Evolutionary conservation across 495 filamentous ascomycete genomes (phyloP), one percentile per base, ranked within the genome.

Genomic region (Xylaria curta): DNA sequence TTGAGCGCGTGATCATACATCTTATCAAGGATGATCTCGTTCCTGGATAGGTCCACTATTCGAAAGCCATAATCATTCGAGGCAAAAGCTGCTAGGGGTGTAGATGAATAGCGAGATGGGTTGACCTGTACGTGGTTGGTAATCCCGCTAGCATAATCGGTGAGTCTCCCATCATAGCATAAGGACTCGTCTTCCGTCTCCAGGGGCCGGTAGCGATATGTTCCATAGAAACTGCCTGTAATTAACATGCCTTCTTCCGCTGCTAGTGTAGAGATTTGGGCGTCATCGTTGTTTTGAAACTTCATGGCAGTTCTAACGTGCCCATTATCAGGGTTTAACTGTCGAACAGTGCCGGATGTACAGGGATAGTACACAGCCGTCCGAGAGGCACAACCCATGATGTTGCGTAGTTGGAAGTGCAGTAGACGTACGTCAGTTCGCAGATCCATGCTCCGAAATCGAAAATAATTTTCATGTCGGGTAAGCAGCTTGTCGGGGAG

Each of bases 381-480:
- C 53, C 91, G 90, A 12, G 91, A 92, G 21, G 89, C 87, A 61
- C 90, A 87, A 3, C 90, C 90, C 70, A 98, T 85, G 1, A 96
- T 81, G 78, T 97, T 95, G 60, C 95, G 92, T 19, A 98, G 87
- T 75, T 98, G 95, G 75, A 97, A 97, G 80, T 98, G 95, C 46
- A 91, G 84, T 31, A 95, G 82, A 36, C 87, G 86, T 24, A 92
- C 87, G 53, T 89, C 86, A 36, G 87, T 86, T 46, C 83, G 80
- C 4, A 92, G 89, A 69, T 92, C 87, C 89, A 94, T 94, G 36
- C 88, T 85, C 24, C 88, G 87, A 72, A 91, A 96, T 19, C 86
- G 84, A 81, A 93, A 95, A 78, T 87, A 93, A 71, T 85, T 86
- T 36, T 87, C 86, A 9, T 77, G 81, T 51, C 83, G 81, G 2